Evolutionary conservation across 192 early-diverging fungal genomes (phyloP), one percentile per base, ranked within the genome.

Genomic region (Rhizoclosmatium globosum): DNA sequence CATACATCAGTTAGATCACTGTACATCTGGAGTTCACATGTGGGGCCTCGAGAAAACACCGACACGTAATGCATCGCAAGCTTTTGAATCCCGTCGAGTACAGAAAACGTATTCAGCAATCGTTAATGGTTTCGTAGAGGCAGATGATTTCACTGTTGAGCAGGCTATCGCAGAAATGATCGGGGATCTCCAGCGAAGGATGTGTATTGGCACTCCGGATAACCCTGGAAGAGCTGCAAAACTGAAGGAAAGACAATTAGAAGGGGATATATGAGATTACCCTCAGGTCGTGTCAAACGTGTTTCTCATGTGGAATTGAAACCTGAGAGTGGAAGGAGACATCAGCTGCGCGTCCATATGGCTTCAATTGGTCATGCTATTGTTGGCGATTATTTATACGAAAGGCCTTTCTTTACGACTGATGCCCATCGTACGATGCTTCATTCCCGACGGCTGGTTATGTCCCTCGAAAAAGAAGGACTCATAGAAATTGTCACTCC

Each of bases 271-370:
- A 38, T 68, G 66, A 17, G 41, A 9, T 59, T 59, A 17, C 31
- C 13, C 6, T 6, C 41, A 6, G 59, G 64, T 31, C 75, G 75
- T 43, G 47, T 80, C 41, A 47, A 53, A 44, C n/a, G 44, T 60
- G 79, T 61, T 45, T 80, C 82, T 3, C 41, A 79, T 21, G 42
- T 82, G 19, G 61, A 76, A 46, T 15, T 83, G 23, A 47, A 66
- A 23, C 82, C 82, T 3, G 48, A 77, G 39, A 80, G 81, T 7
- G 82, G 82, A 11, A 44, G 82, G 43, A 39, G 75, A 4, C 82
- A 83, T 79, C 82, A 83, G 66, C 56, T 83, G 72, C 72, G 82
- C 39, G 82, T 83, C 43, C 82, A 83, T 48, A 57, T 82, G 57
- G 50, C 57, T 13, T 47, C 44, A 19, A 82, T 73, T 59, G 78